A percentile compares a stretch with the other conserved stretches of the same genome.
Conservation (phyloP, 148 eudicot genomes). For the Gaultheria prostrata region DNA sequence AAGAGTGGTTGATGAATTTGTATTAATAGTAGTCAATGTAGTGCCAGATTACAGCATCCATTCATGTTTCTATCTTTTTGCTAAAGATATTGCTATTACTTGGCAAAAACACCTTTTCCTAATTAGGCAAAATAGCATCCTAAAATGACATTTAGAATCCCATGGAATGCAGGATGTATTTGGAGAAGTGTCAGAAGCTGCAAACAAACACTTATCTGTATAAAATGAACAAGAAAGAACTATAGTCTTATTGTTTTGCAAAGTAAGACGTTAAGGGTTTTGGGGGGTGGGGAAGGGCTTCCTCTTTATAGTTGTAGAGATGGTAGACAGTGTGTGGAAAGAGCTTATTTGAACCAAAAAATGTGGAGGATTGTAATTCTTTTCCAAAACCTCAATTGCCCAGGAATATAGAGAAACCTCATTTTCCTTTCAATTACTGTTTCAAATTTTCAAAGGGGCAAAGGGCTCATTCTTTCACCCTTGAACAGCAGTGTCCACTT, state of each 20-base stretch:
- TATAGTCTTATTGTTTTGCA: neutral
- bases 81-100: neutral
- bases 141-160: neutral
- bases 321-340: neutral
- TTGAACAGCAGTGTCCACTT: neutral
- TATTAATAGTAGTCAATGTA: neutral
- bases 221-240: neutral
- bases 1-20: neutral
- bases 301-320: neutral
- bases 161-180: neutral
- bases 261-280: neutral
- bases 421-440: constrained; percentile 1
- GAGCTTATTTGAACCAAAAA: neutral
- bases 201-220: neutral
- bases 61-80: neutral
- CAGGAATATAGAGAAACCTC: neutral
- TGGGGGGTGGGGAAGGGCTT: neutral
- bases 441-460: neutral
- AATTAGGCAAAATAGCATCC: neutral
- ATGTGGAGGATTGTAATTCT: neutral
- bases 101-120: neutral
- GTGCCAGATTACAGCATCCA: neutral
- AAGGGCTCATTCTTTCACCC: neutral
- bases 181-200: neutral
- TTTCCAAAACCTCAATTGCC: neutral